Evolutionary conservation across 805 yeast species (phyloP).

Genomic region (Pichia sporocuriosa): DNA sequence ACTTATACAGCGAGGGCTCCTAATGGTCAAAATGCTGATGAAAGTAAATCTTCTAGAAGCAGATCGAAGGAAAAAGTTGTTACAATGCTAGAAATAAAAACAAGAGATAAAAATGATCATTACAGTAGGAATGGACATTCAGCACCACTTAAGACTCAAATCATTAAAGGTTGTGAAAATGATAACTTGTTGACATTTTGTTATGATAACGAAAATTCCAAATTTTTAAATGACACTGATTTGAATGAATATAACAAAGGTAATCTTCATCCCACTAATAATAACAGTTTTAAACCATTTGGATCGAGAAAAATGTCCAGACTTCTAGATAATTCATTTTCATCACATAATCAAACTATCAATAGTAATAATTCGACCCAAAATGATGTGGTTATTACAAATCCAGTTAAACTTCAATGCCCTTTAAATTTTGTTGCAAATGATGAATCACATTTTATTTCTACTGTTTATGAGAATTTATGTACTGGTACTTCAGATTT

Average conservation of each 20-base stretch:
- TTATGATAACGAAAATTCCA: slow-evolving; percentile 31
- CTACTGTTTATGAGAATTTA: slow-evolving; percentile 22
- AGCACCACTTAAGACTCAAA: slow-evolving; percentile 47
- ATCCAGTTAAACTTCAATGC: slow-evolving; percentile 33
- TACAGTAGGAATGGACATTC: slow-evolving; percentile 15
- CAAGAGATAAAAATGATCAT: slow-evolving; percentile 34
- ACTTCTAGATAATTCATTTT: slow-evolving; percentile 14
- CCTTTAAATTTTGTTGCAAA: slow-evolving; percentile 29
- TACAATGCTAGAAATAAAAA: slow-evolving; percentile 57
- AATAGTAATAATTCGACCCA: background rate
- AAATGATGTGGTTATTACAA: slow-evolving; percentile 29
- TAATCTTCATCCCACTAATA: background rate
- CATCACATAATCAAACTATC: background rate
- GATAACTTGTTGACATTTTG: slow-evolving; percentile 58
- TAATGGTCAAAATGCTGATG: background rate
- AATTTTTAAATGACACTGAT: background rate
- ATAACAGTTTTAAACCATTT: background rate
- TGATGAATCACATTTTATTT: slow-evolving; percentile 25
- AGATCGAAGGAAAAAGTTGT: slow-evolving; percentile 45
- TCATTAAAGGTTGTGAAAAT: slow-evolving; percentile 45
- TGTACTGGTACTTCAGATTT: slow-evolving; percentile 21
- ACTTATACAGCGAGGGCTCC: slow-evolving; percentile 45
- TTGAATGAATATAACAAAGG: background rate
- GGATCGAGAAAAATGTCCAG: slow-evolving; percentile 16
- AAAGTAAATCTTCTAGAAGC: slow-evolving; percentile 19